Percentiles rank a stretch among this genome's conserved stretches.
phyloP scores from a whole-genome alignment of 345 rosid species.

The Atalantia buxifolia region DNA sequence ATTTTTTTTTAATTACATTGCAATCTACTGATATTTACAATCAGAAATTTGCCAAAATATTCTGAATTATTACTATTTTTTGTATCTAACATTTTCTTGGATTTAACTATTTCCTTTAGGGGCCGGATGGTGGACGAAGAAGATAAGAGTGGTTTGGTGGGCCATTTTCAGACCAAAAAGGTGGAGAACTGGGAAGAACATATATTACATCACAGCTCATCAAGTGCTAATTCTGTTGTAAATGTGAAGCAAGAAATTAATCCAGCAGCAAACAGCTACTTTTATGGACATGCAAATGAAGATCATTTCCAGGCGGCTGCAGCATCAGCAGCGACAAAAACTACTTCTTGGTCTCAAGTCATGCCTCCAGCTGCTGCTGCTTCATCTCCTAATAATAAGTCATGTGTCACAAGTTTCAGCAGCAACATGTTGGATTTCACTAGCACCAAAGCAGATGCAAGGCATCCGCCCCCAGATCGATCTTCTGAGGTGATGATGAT shows the following conservation, averaged over 20 bases:
- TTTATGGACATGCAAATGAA: conserved; percentile 43
- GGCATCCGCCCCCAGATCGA: conserved; percentile 66
- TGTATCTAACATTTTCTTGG: background rate
- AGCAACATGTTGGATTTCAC: conserved; percentile 75
- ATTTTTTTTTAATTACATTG: background rate
- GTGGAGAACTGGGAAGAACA: conserved; percentile 70
- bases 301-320: conserved; percentile 24
- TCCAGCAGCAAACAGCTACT: conserved; percentile 33
- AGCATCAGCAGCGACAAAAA: conserved; percentile 23
- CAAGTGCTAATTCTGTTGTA: conserved; percentile 29
- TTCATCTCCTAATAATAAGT: conserved; percentile 50
- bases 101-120: conserved; percentile 28
- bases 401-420: conserved; percentile 61
- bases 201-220: conserved; percentile 41
- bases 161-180: conserved; percentile 52
- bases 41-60: no score
- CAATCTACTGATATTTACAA: background rate
- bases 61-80: no score
- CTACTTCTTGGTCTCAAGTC: conserved; percentile 37
- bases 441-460: conserved; percentile 46
- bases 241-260: conserved; percentile 67
- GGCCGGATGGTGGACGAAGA: conserved; percentile 70
- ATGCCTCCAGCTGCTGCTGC: conserved; percentile 22
- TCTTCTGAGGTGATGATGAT: conserved; percentile 56
- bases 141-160: conserved; percentile 41